Evolutionary conservation across 2,329 filamentous ascomycete species (phyloP).

Genomic region (Penicillium sclerotigenum): DNA sequence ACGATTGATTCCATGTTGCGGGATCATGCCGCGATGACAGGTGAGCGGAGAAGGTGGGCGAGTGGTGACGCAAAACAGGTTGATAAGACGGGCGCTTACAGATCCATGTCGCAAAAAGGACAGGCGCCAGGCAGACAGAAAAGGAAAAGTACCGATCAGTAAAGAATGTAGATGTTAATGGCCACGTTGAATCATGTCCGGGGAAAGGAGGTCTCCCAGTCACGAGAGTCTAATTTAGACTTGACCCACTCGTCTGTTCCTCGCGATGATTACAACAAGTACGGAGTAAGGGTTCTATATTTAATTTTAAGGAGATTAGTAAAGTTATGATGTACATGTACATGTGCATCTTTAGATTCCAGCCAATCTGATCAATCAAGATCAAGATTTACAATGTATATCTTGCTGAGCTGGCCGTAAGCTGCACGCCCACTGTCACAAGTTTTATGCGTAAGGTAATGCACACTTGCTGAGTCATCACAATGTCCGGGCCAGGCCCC

Average conservation of each 20-base stretch:
- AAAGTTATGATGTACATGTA: background rate
- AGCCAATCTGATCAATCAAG: background rate
- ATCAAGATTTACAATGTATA: background rate
- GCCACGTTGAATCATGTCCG: slow-evolving; percentile 24
- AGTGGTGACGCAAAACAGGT: slow-evolving; percentile 62
- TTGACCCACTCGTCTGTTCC: slow-evolving; percentile 22
- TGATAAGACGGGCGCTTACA: slow-evolving; percentile 65
- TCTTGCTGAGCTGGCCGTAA: background rate
- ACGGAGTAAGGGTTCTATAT: background rate
- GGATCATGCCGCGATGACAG: slow-evolving; percentile 30
- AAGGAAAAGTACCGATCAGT: background rate
- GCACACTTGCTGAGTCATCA: background rate
- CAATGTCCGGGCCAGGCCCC: too few relatives aligned
- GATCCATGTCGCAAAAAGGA: slow-evolving; percentile 15
- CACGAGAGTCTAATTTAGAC: slow-evolving; percentile 25
- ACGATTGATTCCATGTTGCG: slow-evolving; percentile 78
- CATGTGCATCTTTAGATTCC: background rate
- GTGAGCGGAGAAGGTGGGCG: slow-evolving; percentile 16
- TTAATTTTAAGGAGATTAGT: background rate
- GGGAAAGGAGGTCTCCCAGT: slow-evolving; percentile 27
- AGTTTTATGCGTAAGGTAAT: background rate
- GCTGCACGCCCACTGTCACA: background rate
- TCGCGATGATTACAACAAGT: too few relatives aligned
- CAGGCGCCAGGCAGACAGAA: slow-evolving; percentile 1
- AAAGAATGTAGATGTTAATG: slow-evolving; percentile 3